Percentiles rank a stretch among this genome's conserved stretches.
Conservation (phyloP, 2,329 filamentous ascomycete species). For the Hymenoscyphus fructigenus region DNA sequence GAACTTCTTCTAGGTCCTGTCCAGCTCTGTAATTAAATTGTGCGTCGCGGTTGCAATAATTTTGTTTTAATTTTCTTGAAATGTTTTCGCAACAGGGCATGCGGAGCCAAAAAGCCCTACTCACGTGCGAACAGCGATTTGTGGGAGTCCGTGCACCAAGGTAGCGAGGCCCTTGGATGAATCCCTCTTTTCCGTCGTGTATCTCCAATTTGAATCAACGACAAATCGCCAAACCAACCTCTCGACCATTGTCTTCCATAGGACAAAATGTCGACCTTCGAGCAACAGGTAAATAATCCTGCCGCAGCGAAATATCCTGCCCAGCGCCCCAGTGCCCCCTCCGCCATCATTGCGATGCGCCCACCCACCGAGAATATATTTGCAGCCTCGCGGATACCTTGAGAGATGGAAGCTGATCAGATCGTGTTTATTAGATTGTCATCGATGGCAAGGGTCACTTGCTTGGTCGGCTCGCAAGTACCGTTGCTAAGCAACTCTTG, state of each 20-base stretch:
- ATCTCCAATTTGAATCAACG: slow-evolving; percentile 30
- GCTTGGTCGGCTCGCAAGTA: slow-evolving; percentile 96
- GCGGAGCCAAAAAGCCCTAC: too few species aligned
- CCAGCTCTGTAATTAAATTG: too few species aligned
- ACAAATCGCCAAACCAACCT: slow-evolving; percentile 33
- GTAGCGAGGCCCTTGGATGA: slow-evolving; percentile 1
- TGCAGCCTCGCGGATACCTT: slow-evolving; percentile 12
- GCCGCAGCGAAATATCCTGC: slow-evolving; percentile 42
- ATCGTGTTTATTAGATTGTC: slow-evolving; percentile 67
- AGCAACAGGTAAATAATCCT: slow-evolving; percentile 63
- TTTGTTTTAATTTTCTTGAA: too few species aligned
- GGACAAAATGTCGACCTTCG: slow-evolving; percentile 66
- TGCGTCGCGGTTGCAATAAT: too few species aligned
- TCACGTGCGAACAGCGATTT: too few species aligned
- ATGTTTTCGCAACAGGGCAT: too few species aligned
- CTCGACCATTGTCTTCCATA: slow-evolving; percentile 38
- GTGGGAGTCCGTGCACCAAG: too few species aligned
- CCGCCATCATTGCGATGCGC: slow-evolving; percentile 19
- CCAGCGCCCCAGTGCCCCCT: slow-evolving; percentile 13
- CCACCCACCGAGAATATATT: slow-evolving; percentile 10
- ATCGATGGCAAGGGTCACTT: slow-evolving; percentile 99
- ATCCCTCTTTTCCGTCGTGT: background rate
- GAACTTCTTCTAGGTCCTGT: too few species aligned
- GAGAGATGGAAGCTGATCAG: slow-evolving; percentile 36
- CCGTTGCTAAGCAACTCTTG: slow-evolving; percentile 98